Evolutionary conservation across 768 basidiomycete genomes (phyloP), one percentile per base, ranked within the genome.

Genomic region (Kwoniella bestiolae): DNA sequence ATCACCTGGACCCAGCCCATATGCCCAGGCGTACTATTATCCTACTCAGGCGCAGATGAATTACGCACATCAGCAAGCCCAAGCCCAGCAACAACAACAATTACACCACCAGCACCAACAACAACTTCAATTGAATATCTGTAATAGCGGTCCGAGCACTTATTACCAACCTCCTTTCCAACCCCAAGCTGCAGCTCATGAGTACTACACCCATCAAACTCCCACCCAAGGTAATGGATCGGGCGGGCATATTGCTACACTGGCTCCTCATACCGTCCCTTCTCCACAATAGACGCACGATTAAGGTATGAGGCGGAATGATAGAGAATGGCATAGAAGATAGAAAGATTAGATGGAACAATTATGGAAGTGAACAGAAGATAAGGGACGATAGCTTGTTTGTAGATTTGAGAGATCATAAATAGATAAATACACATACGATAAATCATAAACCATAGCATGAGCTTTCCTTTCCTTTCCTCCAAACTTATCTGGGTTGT

Each of bases 51-150:
- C 58, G 32, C 58, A 60, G 26, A 47, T 60, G 46, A 35, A 60
- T 32, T 60, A 60, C 46, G 47, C 58, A 11, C 58, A 60, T 50
- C 58, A 60, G 32, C 58, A 60, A 7, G 58, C 47, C 4, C 45
- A 49, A 35, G n/a, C 21, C 14, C 23, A 41, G 3, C 56, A 51
- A 1, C 25, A n/a, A 2, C 50, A 51, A 34, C 52, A 58, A 21
- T 45, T 46, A 46, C 41, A 32, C 18, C 21, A 59, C 5, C 57
- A 35, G 23, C 29, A 46, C 38, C 57, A 59, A 8, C 41, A 45
- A 28, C 57, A 59, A 16, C 16, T 32, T n/a, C 57, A 59, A 26
- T 5, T 46, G 0, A 59, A 59, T 21, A 34, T 29, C 26, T 59
- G 57, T 18, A 29, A 45, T 11, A 59, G 21, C 38, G 57, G 16